phyloP scores from a whole-genome alignment of 148 eudicot species.

The Selenicereus undatus region DNA sequence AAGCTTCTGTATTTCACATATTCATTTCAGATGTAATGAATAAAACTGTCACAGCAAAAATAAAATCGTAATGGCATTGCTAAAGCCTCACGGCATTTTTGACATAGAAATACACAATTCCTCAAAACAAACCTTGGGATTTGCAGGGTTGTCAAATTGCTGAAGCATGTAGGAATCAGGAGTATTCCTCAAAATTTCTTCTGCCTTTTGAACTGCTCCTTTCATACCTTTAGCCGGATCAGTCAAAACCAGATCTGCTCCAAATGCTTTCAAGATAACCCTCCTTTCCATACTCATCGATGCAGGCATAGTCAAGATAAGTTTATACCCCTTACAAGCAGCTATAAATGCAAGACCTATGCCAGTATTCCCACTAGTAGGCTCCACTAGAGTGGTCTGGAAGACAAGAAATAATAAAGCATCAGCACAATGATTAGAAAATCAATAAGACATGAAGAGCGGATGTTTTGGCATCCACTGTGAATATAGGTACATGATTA shows the following conservation, averaged over 20 bases:
- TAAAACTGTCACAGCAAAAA: too few species aligned
- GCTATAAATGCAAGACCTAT: constrained; percentile 97
- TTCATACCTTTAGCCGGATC: constrained; percentile 94
- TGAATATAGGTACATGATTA: too few species aligned
- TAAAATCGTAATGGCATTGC: too few species aligned
- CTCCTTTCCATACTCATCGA: constrained; percentile 99
- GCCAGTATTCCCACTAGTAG: constrained; percentile 98
- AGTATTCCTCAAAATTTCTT: constrained; percentile 71
- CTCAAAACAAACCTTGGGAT: constrained; percentile 69
- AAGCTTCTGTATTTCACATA: too few species aligned
- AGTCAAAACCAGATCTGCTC: constrained; percentile 92
- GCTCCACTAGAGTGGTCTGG: constrained; percentile 89
- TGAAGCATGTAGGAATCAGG: constrained; percentile 92
- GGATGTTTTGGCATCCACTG: too few species aligned
- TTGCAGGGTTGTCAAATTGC: constrained; percentile 98
- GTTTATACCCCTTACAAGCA: constrained; percentile 93
- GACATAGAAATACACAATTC: neutral
- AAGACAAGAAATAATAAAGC: constrained; percentile 6
- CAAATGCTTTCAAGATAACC: constrained; percentile 94
- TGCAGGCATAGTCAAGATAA: constrained; percentile 92
- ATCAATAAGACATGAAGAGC: neutral
- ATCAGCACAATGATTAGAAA: constrained; percentile 2
- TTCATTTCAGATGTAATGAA: too few species aligned
- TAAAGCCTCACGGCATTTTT: too few species aligned
- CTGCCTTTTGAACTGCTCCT: constrained; percentile 92